Evolutionary conservation across 306 rosid genomes (phyloP), one percentile per base, ranked within the genome.

Genomic region (Arachis hypogaea): DNA sequence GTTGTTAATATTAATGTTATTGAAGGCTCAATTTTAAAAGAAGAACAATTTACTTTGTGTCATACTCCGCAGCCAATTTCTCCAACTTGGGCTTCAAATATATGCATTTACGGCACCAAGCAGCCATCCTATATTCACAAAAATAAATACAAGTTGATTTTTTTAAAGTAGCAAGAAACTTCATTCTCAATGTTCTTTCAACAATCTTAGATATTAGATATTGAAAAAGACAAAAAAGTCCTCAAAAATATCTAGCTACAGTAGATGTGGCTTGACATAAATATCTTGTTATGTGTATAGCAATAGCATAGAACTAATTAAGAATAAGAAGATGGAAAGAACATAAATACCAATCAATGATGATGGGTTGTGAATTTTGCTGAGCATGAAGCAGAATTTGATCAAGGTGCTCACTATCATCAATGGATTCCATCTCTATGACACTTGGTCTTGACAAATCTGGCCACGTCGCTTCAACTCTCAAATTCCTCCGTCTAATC

Each of bases 81-180:
- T 94, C 98, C 82, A 91, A 73, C 73, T 91, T 93, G n/a, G 97
- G 98, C 84, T 94, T 91, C 86, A 94, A 77, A 80, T 89, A 91
- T 9, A 93, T 91, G 86, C 98, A 93, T 79, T 94, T 91, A 83
- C 97, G 82, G 69, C 97, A 93, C 97, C 98, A 93, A 68, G 88
- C 43, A 70, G 98, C 97, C 98, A 93, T 91, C 98, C 98, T 93
- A 75, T 80, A 79, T 68, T 43, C 36, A 64, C 18, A 76, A 18
- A 54, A 30, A 59, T 6, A 11, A 28, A 59, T 11, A 6, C 22
- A 78, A 46, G 7, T 30, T 41, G 5, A 3, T 6, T 3, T 41
- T 3, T 41, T 41, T 4, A 41, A 41, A 41, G 44, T 41, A 41
- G 6, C 5, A 41, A 6, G 4, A 3, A 6, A 3, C 6, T 4